Base-by-base conservation (phyloP, 2,329 filamentous ascomycete species). In the Hypomyces rosellus region DNA sequence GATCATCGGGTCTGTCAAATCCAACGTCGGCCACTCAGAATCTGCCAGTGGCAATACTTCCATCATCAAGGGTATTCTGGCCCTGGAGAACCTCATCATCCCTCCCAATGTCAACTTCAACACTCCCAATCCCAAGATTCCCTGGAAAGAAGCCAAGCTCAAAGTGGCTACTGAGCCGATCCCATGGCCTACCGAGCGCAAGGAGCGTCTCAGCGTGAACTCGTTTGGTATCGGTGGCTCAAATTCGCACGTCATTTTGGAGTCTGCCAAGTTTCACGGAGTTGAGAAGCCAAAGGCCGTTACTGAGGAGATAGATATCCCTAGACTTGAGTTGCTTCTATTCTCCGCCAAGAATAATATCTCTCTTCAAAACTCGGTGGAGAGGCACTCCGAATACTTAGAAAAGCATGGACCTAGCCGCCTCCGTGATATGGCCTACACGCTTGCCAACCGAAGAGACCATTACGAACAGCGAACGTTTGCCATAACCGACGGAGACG, bases 41-140 rank as follows among this genome's bases (percentile, higher is more conserved):
- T 54, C 56, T 1, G 60, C 61, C 2, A 61, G 59, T 13, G 65
- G 65, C 9, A 54, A 64, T 7, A 59, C 63, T 0, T 59, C 57
- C 4, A 45, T 67, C 3, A 56, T 68, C 47, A 68, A 68, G 51
- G 57, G 59, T 1, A 54, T 61, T 7, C 38, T 67, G 4, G 52
- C 57, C 1, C 45, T 67, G 4, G 63, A 44, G 46, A 54, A 41
- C 16, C 38, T 41, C 7, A 41, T 7, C 38, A 41, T 41, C 15
- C 49, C 4, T 61, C 67, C 1, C 74, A 71, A 36, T 65, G 69
- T 0, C 58, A 61, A 12, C 69, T 74, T 43, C 25, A 9, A 16
- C 8, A 41, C 16, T 12, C 45, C 38, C 14, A 41, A 34, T 22
- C 45, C 36, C n/a, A 48, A 37, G n/a, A 43, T 41, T 20, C 38